phyloP scores from a whole-genome alignment of 257 asterid genomes.

The Solanum verrucosum region DNA sequence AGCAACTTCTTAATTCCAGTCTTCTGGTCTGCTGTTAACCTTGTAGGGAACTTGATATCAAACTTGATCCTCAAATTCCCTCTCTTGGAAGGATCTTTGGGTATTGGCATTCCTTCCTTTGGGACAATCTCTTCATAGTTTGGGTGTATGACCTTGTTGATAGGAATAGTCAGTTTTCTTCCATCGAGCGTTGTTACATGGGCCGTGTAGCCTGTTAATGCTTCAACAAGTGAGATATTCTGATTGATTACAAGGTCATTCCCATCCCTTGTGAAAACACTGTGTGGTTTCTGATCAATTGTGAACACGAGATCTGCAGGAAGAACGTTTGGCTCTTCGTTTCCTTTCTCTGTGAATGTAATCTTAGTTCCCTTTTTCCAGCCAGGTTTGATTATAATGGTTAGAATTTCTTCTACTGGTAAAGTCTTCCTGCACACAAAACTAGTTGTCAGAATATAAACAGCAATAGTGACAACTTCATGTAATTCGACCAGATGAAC shows the following conservation, averaged over 20 bases:
- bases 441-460: neutral
- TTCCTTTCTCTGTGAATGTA: conserved; percentile 91
- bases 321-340: conserved; percentile 60
- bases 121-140: conserved; percentile 73
- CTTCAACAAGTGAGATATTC: conserved; percentile 55
- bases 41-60: conserved; percentile 54
- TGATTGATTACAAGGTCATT: conserved; percentile 60
- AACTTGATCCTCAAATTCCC: conserved; percentile 84
- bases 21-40: conserved; percentile 72
- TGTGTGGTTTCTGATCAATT: conserved; percentile 77
- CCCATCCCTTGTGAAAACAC: conserved; percentile 58
- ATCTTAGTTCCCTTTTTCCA: conserved; percentile 96
- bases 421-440: conserved; percentile 48
- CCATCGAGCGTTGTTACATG: conserved; percentile 68
- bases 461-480: neutral
- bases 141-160: conserved; percentile 50
- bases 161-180: conserved; percentile 50
- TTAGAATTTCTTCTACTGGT: conserved; percentile 61
- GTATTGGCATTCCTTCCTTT: conserved; percentile 81
- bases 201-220: conserved; percentile 58
- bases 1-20: conserved; percentile 72
- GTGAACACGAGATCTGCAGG: conserved; percentile 76
- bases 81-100: conserved; percentile 56
- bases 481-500: neutral
- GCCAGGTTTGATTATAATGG: conserved; percentile 75